Evolutionary conservation across 1,284 basidiomycete species (phyloP).

Genomic region (Cryptococcus hybrid): DNA sequence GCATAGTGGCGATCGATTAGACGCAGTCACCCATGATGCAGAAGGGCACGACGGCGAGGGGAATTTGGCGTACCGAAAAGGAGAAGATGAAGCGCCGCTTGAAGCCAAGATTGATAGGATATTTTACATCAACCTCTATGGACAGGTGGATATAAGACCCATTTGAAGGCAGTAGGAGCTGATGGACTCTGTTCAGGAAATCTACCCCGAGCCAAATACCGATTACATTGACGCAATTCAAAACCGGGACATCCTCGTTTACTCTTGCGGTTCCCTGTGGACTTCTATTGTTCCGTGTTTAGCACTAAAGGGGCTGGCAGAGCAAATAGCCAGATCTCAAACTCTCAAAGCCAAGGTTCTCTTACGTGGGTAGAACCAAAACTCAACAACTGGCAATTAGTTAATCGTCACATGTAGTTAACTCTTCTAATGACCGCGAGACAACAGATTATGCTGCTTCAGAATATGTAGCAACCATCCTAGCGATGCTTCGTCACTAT

Average conservation of each 20-base stretch:
- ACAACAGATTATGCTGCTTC: constrained; percentile 78
- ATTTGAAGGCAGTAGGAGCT: not conserved
- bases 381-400: not conserved
- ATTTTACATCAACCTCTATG: constrained; percentile 92
- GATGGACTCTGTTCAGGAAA: constrained; percentile 55
- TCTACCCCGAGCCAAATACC: constrained; percentile 81
- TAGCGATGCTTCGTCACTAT: constrained; percentile 64
- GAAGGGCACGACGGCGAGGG: constrained; percentile 58
- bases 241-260: constrained; percentile 71
- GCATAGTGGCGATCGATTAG: constrained; percentile 5
- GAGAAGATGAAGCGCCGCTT: constrained; percentile 59
- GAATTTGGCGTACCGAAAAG: constrained; percentile 46
- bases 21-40: constrained; percentile 16
- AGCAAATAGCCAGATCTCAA: constrained; percentile 71
- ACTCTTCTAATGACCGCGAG: constrained; percentile 85
- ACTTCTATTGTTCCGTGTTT: constrained; percentile 93
- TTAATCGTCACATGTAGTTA: constrained; percentile 58
- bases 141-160: constrained; percentile 53
- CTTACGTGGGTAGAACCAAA: constrained; percentile 59
- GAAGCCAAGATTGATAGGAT: constrained; percentile 65
- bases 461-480: constrained; percentile 82
- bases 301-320: constrained; percentile 75
- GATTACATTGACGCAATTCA: constrained; percentile 69
- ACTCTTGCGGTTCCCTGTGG: constrained; percentile 93
- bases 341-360: constrained; percentile 77